Evolutionary conservation across 257 asterid genomes (phyloP), one percentile per base, ranked within the genome.

Genomic region (Plectranthus barbatus): DNA sequence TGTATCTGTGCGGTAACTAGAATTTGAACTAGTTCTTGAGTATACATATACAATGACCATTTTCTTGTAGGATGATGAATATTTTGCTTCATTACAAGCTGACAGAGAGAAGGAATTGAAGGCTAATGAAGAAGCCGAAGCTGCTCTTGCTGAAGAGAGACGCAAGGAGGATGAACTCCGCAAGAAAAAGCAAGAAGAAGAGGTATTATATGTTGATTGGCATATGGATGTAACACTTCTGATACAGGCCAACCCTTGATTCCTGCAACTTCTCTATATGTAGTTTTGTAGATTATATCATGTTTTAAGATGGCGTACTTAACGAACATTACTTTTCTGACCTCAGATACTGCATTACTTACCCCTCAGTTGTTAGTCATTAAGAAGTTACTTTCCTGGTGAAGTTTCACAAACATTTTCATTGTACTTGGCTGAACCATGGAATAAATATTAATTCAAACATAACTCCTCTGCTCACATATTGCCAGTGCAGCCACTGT

Each of bases 91-190:
- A 21, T 70, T 93, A 75, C 91, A 90, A 93, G 99, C 96, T 76
- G 99, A 93, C 79, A 83, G 84, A 76, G 97, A 90, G 77, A 93
- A 87, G 84, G 99, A 87, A 75, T 55, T 93, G 84, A 93, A 85
- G 82, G 99, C 94, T 9, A 80, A 68, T 83, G 96, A 87, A 86
- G 99, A 90, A 74, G 97, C 96, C 70, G 97, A 90, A 75, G 96
- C 94, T 78, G 90, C 84, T 64, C 76, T 81, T 61, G 90, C 77
- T 8, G 95, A 87, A 79, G 81, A 82, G 83, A 84, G 81, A 79
- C 85, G 70, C 76, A 79, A 74, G 81, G 97, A 87, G 76, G 97
- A 87, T 67, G 95, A 87, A 72, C 36, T 69, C 34, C 89, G 62
- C 58, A 79, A 71, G 62, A 73, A 86, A 76, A 62, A 61, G 68